Evolutionary conservation across 2,329 filamentous ascomycete genomes (phyloP), one percentile per base, ranked within the genome.

Genomic region (Neonectria faginata): DNA sequence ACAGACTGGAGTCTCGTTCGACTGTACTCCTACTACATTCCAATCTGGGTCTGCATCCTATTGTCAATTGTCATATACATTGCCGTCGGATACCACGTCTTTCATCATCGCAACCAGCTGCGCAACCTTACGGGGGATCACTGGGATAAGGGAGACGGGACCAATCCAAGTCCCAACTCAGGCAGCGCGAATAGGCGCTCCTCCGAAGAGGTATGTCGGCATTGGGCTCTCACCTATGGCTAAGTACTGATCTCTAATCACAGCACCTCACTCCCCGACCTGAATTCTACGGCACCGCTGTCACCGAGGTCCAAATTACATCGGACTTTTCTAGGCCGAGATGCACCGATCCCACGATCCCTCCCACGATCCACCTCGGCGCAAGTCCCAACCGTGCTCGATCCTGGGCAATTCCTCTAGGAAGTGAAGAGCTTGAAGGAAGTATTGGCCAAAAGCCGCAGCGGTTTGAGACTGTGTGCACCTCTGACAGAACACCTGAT

Each of bases 1-100:
- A 79, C 81, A 36, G 79, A 81, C 42, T 88, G 83, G 83, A 85
- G 83, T 58, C 77, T 82, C 36, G 79, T 88, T 20, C 85, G 86
- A 18, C 86, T 89, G 14, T 88, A 84, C 70, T 84, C 85, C 11
- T 89, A 88, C 72, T 89, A 89, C 71, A 80, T 88, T 20, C 86
- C 86, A 1, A 87, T 89, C 42, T 89, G 86, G 86, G 77, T 84
- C 10, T 89, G 86, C 71, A 88, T 87, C 47, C 74, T 85, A 18
- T 68, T 86, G 18, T 88, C 86, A 0, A 80, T 83, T 20, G 67
- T 84, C 67, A 87, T 88, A 39, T 88, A 89, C 68, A 70, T 85
- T 9, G 84, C 84, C 1, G 85, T 89, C 41, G 86, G 86, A 22
- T 87, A 85, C 67, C 84, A 86, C 31, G 86, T 89, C 11, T 88